Conservation (phyloP, 176 grass and related monocot species). For the Poa pratensis region DNA sequence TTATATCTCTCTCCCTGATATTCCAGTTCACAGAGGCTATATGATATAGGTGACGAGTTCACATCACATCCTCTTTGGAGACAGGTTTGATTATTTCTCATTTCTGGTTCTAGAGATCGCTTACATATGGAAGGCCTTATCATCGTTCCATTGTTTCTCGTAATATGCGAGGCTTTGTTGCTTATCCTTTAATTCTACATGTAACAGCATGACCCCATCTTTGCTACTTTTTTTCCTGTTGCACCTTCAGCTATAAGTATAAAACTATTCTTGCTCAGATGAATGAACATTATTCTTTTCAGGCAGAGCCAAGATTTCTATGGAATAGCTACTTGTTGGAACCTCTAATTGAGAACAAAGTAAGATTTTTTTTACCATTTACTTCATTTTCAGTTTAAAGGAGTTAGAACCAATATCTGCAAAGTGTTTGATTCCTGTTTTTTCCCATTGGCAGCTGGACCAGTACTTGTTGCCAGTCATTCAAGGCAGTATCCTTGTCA, state of each 20-base stretch:
- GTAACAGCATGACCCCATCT: background rate
- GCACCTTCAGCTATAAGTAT: constrained; percentile 13
- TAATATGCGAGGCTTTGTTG: constrained; percentile 29
- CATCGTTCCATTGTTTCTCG: constrained; percentile 21
- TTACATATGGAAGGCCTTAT: constrained; percentile 23
- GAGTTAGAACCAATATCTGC: constrained; percentile 1
- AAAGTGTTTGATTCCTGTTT: constrained; percentile 49
- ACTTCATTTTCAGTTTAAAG: constrained; percentile 14
- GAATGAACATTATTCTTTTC: constrained; percentile 41
- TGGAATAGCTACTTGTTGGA: constrained; percentile 98
- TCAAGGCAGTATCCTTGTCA: constrained; percentile 95
- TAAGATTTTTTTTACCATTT: constrained; percentile 44
- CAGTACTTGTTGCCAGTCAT: constrained; percentile 93
- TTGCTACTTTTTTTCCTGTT: background rate
- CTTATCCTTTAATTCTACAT: constrained; percentile 7
- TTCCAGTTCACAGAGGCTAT: constrained; percentile 78
- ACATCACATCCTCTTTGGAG: constrained; percentile 86
- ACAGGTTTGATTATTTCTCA: constrained; percentile 68
- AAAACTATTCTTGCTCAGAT: constrained; percentile 9
- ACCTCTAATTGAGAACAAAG: constrained; percentile 90
- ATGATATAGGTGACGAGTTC: constrained; percentile 69
- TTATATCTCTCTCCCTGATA: constrained; percentile 39
- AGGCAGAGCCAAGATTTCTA: constrained; percentile 95
- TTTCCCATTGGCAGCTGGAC: constrained; percentile 64
- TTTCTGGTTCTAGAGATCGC: constrained; percentile 30